phyloP scores from a whole-genome alignment of 1,284 basidiomycete genomes.

The Albatrellus sp. region DNA sequence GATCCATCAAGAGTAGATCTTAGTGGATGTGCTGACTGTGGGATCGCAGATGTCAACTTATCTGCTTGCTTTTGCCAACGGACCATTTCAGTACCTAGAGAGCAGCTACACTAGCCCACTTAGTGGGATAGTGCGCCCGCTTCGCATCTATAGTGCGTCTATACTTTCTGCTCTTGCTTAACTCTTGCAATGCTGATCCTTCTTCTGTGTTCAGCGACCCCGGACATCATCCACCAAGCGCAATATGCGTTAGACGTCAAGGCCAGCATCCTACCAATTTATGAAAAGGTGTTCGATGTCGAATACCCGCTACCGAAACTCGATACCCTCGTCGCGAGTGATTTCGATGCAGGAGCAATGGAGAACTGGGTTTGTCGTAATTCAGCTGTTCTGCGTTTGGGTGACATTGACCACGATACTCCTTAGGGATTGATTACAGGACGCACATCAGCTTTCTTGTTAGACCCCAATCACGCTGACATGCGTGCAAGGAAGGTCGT shows the following conservation, averaged over 20 bases:
- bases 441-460: slow-evolving; percentile 72
- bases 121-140: slow-evolving; percentile 71
- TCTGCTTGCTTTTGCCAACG: slow-evolving; percentile 86
- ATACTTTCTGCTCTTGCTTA: neutral
- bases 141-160: slow-evolving; percentile 68
- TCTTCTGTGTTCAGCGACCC: slow-evolving; percentile 44
- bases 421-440: slow-evolving; percentile 82
- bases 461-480: slow-evolving; percentile 72
- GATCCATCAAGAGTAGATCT: neutral
- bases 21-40: too few relatives aligned
- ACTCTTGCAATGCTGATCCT: slow-evolving; percentile 9
- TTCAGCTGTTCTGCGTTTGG: neutral
- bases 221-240: slow-evolving; percentile 75
- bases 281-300: slow-evolving; percentile 86
- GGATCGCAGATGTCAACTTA: slow-evolving; percentile 68
- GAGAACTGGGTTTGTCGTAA: slow-evolving; percentile 66
- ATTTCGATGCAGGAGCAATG: slow-evolving; percentile 90
- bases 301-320: slow-evolving; percentile 90
- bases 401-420: neutral
- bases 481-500: slow-evolving; percentile 72
- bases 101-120: slow-evolving; percentile 73
- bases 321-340: slow-evolving; percentile 75
- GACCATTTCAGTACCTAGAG: slow-evolving; percentile 67
- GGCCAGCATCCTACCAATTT: slow-evolving; percentile 77
- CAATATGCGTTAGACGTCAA: slow-evolving; percentile 86